Conservation (phyloP, 257 asterid genomes). For the Solanum sparsipilum region DNA sequence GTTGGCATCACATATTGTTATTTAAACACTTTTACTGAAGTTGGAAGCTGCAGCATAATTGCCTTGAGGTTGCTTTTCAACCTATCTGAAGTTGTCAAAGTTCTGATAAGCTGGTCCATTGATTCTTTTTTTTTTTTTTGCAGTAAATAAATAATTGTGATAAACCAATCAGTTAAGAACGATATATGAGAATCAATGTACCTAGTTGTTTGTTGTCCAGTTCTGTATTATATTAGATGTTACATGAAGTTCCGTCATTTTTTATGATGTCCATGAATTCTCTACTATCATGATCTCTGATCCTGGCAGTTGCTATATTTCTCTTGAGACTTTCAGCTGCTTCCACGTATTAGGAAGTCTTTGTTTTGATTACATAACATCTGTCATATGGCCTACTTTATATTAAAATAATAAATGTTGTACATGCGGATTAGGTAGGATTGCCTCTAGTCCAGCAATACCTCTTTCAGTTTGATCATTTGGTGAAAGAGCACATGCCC, state of each 20-base stretch:
- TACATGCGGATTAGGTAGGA: slow-evolving; percentile 60
- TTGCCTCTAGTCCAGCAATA: slow-evolving; percentile 98
- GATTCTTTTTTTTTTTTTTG: neutral
- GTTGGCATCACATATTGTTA: neutral
- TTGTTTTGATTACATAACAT: neutral
- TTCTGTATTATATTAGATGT: neutral
- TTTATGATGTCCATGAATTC: neutral
- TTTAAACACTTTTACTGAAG: neutral
- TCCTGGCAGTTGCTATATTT: neutral
- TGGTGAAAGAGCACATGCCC: slow-evolving; percentile 65
- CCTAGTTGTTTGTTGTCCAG: neutral
- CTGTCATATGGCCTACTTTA: neutral
- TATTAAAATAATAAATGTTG: slow-evolving; percentile 3
- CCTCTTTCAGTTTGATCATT: slow-evolving; percentile 64
- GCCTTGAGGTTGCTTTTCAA: neutral
- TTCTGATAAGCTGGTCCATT: neutral
- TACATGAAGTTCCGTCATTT: neutral
- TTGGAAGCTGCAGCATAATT: neutral
- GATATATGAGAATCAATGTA: neutral
- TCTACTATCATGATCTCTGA: neutral
- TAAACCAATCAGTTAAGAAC: neutral
- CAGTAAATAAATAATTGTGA: neutral
- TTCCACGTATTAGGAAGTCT: neutral
- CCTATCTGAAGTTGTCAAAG: neutral
- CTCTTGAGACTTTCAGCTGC: neutral